These are phyloP conservation scores for Boletus pseudo-olivaceus DNA, from an alignment of 768 basidiomycete genomes.

Conservation along the genomic window DNA sequence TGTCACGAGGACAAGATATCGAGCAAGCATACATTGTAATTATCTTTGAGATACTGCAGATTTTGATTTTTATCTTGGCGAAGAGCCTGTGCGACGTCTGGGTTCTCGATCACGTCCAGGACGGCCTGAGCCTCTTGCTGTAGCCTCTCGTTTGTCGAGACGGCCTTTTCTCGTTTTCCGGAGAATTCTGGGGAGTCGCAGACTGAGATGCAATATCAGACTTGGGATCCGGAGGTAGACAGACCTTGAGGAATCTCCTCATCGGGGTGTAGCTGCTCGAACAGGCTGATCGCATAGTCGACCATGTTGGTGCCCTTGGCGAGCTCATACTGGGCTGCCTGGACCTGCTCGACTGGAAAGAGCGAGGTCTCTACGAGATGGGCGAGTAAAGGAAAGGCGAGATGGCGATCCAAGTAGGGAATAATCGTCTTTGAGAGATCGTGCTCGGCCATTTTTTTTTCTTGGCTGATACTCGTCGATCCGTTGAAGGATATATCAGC, in stretches of 20 bases:
- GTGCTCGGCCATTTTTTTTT: conserved; percentile 70
- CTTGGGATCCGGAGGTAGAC: conserved; percentile 12
- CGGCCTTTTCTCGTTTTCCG: conserved; percentile 74
- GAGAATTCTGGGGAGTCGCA: conserved; percentile 63
- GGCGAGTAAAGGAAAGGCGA: conserved; percentile 87
- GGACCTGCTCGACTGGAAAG: conserved; percentile 77
- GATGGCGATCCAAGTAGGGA: conserved; percentile 90
- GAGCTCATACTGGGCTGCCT: conserved; percentile 93
- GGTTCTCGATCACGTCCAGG: conserved; percentile 93
- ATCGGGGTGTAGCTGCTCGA: conserved; percentile 73
- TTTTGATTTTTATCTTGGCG: conserved; percentile 98
- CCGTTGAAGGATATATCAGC: conserved; percentile 4
- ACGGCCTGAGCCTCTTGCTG: conserved; percentile 91
- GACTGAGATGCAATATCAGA: neutral
- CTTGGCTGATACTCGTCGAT: neutral
- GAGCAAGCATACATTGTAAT: conserved; percentile 66
- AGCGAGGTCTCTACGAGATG: conserved; percentile 75
- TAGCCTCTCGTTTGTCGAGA: conserved; percentile 79
- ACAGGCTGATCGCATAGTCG: conserved; percentile 83
- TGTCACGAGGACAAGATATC: neutral
- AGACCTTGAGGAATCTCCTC: conserved; percentile 66
- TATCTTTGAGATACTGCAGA: conserved; percentile 87
- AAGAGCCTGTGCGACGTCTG: conserved; percentile 90
- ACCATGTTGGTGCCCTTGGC: conserved; percentile 98
- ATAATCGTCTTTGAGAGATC: conserved; percentile 91